Base-by-base conservation (phyloP, 192 early-diverging fungal species). In the Helicostylum pulchrum region DNA sequence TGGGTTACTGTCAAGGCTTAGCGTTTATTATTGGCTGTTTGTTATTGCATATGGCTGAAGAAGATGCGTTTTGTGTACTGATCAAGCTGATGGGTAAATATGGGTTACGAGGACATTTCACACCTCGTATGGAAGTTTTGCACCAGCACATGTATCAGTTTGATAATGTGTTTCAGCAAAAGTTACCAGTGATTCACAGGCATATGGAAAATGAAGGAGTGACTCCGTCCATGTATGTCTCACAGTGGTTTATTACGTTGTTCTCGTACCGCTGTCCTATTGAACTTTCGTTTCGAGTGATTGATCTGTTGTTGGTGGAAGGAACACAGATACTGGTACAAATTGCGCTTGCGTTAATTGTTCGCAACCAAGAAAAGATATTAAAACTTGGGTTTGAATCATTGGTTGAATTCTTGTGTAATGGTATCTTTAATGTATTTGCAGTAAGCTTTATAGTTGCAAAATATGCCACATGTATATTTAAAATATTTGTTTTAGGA, bases 1-100 rank as follows among this genome's bases (percentile, higher is more conserved):
- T 99, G 50, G 97, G 97, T 7, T 99, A 98, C 80, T 99, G 97
- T 68, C 97, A 99, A 78, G 97, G 97, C 5, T 82, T 99, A 34
- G 86, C 93, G 1, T 99, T 99, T 79, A 79, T 99, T 21, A 92
- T 94, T 17, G 97, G 93, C 0, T 90, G 94, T 7, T 60, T 99
- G 70, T 75, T 99, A 53, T 69, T 96, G 23, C 91, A 96, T 77
- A 98, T 94, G 95, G 90, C 94, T 20, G 96, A 97, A 48, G 94
- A 96, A 70, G 92, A 96, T 70, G 90, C 96, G 0, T 99, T 99
- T 76, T 92, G 94, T 76, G 83, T 94, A 44, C 80, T 97, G 17
- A 92, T 93, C 32, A 83, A 86, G 36, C 76, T 99, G 57, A 98
- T 99, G 95, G 84, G 82, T 58, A 74, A 79, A 23, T 98, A 96